A percentile compares a stretch with the other conserved stretches of the same genome.
These are phyloP conservation scores for Ophiostoma himal-ulmi DNA, from an alignment of 2,329 filamentous ascomycete species.

Conservation along the genomic window DNA sequence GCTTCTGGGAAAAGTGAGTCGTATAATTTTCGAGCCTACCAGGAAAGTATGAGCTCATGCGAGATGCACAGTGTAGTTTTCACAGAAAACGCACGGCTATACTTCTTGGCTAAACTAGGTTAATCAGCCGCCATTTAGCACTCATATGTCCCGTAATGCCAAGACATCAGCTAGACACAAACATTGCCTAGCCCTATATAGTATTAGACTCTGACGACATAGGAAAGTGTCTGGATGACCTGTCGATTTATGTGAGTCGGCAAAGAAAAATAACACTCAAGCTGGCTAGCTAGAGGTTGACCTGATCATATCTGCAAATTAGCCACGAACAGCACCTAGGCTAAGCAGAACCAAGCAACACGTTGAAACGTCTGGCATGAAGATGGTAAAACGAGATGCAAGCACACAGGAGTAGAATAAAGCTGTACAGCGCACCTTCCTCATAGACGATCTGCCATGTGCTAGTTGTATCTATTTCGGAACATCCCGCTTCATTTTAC, in stretches of 20 bases:
- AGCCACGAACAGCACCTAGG: not conserved
- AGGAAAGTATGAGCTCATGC: not conserved
- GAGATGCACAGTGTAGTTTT: not conserved
- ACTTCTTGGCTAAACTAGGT: constrained; percentile 8
- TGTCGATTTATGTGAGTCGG: not conserved
- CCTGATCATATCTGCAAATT: not conserved
- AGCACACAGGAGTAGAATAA: not conserved
- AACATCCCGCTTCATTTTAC: no score
- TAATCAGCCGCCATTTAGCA: not conserved
- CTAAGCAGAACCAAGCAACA: not conserved
- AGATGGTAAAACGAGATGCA: not conserved
- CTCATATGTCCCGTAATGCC: not conserved
- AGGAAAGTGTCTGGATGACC: not conserved
- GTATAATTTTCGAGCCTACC: not conserved
- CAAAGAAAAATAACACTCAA: not conserved
- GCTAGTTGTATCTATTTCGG: no score
- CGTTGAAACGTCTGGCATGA: not conserved
- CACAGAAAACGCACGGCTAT: not conserved
- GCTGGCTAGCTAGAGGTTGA: no score
- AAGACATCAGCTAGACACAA: not conserved
- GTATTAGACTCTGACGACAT: not conserved
- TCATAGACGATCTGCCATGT: no score
- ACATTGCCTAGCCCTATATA: not conserved
- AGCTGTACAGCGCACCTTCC: no score
- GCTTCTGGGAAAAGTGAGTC: not conserved